phyloP scores from a whole-genome alignment of 1,284 basidiomycete genomes.

The Termitomyces sp. region DNA sequence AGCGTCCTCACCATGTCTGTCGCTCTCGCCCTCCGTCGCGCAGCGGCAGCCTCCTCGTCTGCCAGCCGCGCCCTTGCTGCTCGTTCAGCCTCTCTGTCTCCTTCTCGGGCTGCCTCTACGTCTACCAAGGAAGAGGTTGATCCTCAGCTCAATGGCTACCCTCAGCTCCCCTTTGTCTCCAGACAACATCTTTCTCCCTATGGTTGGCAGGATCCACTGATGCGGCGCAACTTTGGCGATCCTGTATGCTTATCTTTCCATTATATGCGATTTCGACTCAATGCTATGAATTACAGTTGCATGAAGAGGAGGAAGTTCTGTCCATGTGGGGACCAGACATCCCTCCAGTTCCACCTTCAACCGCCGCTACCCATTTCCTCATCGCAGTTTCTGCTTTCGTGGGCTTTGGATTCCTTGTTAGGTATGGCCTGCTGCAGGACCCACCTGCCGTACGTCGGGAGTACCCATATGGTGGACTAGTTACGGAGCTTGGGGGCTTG shows the following conservation, averaged over 20 bases:
- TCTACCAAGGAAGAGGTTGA: slow-evolving; percentile 43
- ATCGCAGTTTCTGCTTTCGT: slow-evolving; percentile 59
- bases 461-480: slow-evolving; percentile 70
- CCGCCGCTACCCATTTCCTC: slow-evolving; percentile 59
- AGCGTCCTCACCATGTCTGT: slow-evolving; percentile 16
- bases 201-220: slow-evolving; percentile 81
- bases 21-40: slow-evolving; percentile 30
- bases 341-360: slow-evolving; percentile 49
- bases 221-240: slow-evolving; percentile 84
- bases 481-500: slow-evolving; percentile 67
- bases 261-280: slow-evolving; percentile 13
- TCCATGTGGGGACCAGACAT: slow-evolving; percentile 89
- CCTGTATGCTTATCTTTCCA: slow-evolving; percentile 41
- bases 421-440: slow-evolving; percentile 49
- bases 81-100: neutral
- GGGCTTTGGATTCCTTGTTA: slow-evolving; percentile 51
- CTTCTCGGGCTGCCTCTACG: slow-evolving; percentile 7
- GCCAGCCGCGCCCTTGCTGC: slow-evolving; percentile 14
- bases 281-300: slow-evolving; percentile 47
- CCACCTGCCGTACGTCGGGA: slow-evolving; percentile 60
- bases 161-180: slow-evolving; percentile 68
- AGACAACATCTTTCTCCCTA: slow-evolving; percentile 62
- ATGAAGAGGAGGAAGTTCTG: slow-evolving; percentile 78
- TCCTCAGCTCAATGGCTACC: slow-evolving; percentile 72
- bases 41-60: slow-evolving; percentile 21